Percentiles rank a stretch among this genome's conserved stretches.
phyloP scores from a whole-genome alignment of 257 asterid species.

The Anisodus acutangulus region DNA sequence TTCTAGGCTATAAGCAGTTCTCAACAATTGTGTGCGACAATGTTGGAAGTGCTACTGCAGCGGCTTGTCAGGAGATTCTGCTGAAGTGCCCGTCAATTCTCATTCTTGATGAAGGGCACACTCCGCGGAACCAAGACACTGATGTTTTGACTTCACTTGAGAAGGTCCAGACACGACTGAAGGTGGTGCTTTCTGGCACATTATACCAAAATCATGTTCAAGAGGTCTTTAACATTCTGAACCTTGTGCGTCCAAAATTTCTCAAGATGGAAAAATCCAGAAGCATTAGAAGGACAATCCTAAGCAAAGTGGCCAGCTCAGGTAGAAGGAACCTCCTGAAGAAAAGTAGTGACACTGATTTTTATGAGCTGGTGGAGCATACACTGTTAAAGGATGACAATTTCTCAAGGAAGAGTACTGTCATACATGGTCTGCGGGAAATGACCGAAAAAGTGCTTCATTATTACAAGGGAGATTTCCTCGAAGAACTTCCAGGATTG shows the following conservation, averaged over 20 bases:
- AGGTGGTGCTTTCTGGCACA: slow-evolving; percentile 96
- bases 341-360: slow-evolving; percentile 64
- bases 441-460: slow-evolving; percentile 87
- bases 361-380: slow-evolving; percentile 84
- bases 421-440: slow-evolving; percentile 84
- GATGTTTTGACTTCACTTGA: slow-evolving; percentile 88
- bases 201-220: slow-evolving; percentile 92
- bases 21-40: slow-evolving; percentile 77
- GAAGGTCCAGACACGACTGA: slow-evolving; percentile 80
- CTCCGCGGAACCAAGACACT: slow-evolving; percentile 91
- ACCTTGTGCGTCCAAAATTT: slow-evolving; percentile 96
- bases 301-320: slow-evolving; percentile 70
- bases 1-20: slow-evolving; percentile 87
- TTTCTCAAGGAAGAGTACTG: slow-evolving; percentile 67
- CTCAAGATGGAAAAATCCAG: slow-evolving; percentile 68
- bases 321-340: slow-evolving; percentile 55
- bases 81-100: slow-evolving; percentile 74
- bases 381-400: slow-evolving; percentile 73
- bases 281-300: slow-evolving; percentile 71
- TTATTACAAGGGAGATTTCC: slow-evolving; percentile 90
- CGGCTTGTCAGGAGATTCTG: slow-evolving; percentile 68
- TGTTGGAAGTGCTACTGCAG: slow-evolving; percentile 52
- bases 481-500: slow-evolving; percentile 96
- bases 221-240: slow-evolving; percentile 89
- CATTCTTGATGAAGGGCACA: slow-evolving; percentile 95